Percentiles rank a stretch among this genome's conserved stretches.
These are phyloP conservation scores for Byssochlamys sp. DNA, from an alignment of 2,329 filamentous ascomycete species.

Conservation along the genomic window DNA sequence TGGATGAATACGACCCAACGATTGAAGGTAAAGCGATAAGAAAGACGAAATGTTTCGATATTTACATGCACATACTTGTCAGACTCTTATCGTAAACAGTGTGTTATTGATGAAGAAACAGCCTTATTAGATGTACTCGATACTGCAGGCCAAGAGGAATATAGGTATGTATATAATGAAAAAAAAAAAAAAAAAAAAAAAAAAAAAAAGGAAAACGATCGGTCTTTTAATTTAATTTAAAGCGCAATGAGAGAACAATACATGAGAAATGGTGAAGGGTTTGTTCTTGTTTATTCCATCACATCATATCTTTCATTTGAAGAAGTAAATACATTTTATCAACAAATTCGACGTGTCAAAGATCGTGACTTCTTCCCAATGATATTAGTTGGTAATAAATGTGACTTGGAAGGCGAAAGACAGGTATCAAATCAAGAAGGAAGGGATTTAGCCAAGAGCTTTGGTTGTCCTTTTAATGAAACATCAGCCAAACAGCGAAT, in stretches of 20 bases:
- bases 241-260: conserved; percentile 99
- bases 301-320: conserved; percentile 95
- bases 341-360: conserved; percentile 96
- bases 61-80: conserved; percentile 11
- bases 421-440: conserved; percentile 94
- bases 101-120: conserved; percentile 95
- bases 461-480: conserved; percentile 97
- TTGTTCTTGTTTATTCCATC: conserved; percentile 95
- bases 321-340: conserved; percentile 96
- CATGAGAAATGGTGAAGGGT: conserved; percentile 97
- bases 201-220: no score
- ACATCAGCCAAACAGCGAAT: conserved; percentile 96
- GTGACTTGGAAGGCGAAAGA: conserved; percentile 87
- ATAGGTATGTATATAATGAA: no score
- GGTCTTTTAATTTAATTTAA: no score
- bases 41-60: conserved; percentile 33
- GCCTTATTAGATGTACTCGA: conserved; percentile 95
- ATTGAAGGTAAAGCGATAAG: conserved; percentile 63
- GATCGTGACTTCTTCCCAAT: conserved; percentile 99
- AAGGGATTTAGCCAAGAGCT: conserved; percentile 70
- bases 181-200: no score
- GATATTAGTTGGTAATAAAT: conserved; percentile 98
- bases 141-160: conserved; percentile 96
- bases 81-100: conserved; percentile 99
- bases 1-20: conserved; percentile 98